Conservation (phyloP, 176 grass and related monocot species). For the Pontederia paniculata region DNA sequence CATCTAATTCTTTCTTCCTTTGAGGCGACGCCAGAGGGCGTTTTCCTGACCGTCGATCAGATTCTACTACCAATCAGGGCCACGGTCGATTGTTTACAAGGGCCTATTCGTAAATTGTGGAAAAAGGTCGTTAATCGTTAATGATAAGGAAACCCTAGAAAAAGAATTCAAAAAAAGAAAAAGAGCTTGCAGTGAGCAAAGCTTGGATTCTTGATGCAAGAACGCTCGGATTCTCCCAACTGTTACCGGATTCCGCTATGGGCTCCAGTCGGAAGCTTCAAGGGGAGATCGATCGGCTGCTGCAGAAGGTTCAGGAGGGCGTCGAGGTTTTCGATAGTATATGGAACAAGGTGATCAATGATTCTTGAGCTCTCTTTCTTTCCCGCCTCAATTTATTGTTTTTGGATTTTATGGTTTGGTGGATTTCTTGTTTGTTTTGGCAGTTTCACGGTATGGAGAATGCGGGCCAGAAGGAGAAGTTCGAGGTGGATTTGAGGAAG, state of each 20-base stretch:
- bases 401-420: not conserved
- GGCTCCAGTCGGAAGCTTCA: conserved; percentile 86
- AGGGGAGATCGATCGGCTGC: conserved; percentile 97
- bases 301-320: conserved; percentile 99
- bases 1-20: no score
- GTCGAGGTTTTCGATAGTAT: conserved; percentile 99
- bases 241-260: conserved; percentile 31
- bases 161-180: no score
- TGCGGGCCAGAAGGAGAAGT: conserved; percentile 99
- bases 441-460: conserved; percentile 97
- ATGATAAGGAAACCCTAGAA: no score
- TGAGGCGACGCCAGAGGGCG: no score
- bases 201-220: not conserved
- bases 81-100: no score
- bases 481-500: conserved; percentile 98
- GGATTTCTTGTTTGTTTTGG: not conserved
- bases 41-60: no score
- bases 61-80: no score
- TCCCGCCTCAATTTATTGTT: not conserved
- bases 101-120: no score
- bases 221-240: not conserved
- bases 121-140: no score
- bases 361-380: no score
- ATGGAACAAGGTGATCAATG: conserved; percentile 72
- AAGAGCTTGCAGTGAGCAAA: no score